A percentile compares a stretch with the other conserved stretches of the same genome.
These are phyloP conservation scores for Fusarium miscanthi DNA, from an alignment of 2,329 filamentous ascomycete genomes.

Conservation along the genomic window DNA sequence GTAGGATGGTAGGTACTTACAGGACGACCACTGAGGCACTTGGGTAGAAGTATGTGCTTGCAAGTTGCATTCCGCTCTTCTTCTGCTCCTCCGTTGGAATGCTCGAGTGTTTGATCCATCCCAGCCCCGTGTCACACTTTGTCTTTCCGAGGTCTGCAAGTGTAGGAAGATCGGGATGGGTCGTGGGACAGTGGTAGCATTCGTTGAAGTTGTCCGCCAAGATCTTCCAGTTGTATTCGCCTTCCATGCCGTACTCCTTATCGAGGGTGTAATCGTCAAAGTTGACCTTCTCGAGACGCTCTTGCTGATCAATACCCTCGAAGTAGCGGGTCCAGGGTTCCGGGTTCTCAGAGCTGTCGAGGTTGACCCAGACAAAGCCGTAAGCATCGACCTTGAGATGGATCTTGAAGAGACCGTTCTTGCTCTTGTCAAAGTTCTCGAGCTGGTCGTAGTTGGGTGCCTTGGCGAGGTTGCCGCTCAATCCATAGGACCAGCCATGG, in stretches of 20 bases:
- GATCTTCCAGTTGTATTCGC: slow-evolving; percentile 69
- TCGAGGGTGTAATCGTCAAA: slow-evolving; percentile 64
- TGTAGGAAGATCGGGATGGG: slow-evolving; percentile 29
- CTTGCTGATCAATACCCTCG: slow-evolving; percentile 57
- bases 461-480: slow-evolving; percentile 67
- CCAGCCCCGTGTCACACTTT: slow-evolving; percentile 24
- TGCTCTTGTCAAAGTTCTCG: slow-evolving; percentile 63
- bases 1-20: slow-evolving; percentile 1
- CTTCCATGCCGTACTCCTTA: slow-evolving; percentile 65
- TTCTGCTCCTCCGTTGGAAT: slow-evolving; percentile 27
- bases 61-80: slow-evolving; percentile 22
- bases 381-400: slow-evolving; percentile 63
- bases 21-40: slow-evolving; percentile 30
- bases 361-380: slow-evolving; percentile 69
- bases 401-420: slow-evolving; percentile 66
- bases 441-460: slow-evolving; percentile 65
- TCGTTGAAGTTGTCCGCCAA: slow-evolving; percentile 73
- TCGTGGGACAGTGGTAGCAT: slow-evolving; percentile 36
- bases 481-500: slow-evolving; percentile 70
- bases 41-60: slow-evolving; percentile 34
- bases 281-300: slow-evolving; percentile 50
- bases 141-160: slow-evolving; percentile 26
- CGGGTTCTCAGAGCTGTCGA: slow-evolving; percentile 58
- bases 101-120: slow-evolving; percentile 31
- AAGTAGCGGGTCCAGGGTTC: slow-evolving; percentile 65